Percentiles rank a stretch among this genome's conserved stretches.
Conservation (phyloP, 169 alveolate species). For the Eimeria praecox region DNA sequence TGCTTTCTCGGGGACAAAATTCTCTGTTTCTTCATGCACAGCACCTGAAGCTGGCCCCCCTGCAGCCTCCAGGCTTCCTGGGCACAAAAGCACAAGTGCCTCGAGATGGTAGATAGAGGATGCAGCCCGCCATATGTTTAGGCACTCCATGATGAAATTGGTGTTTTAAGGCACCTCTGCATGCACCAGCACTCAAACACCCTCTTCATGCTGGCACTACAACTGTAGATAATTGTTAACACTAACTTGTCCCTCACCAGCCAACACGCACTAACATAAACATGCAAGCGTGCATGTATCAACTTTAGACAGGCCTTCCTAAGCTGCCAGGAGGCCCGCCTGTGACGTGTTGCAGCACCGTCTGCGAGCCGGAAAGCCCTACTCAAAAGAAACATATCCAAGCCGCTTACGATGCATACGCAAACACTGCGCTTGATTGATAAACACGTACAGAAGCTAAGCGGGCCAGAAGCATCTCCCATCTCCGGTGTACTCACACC, state of each 20-base stretch:
- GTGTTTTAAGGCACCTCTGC: too few relatives aligned
- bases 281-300: too few relatives aligned
- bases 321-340: too few relatives aligned
- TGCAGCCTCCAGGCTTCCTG: background rate
- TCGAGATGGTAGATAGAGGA: background rate
- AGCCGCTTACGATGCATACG: background rate
- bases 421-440: background rate
- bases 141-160: background rate
- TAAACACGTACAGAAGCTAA: background rate
- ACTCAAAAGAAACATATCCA: background rate
- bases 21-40: too few relatives aligned
- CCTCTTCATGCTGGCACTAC: background rate
- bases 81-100: background rate
- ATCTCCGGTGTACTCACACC: background rate
- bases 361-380: background rate
- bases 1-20: too few relatives aligned
- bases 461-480: background rate
- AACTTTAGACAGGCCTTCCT: too few relatives aligned
- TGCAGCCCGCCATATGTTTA: background rate
- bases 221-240: background rate
- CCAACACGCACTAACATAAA: too few relatives aligned
- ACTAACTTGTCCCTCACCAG: background rate
- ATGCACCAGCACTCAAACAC: background rate
- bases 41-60: background rate
- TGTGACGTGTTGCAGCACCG: background rate